Evolutionary conservation across 352 stramenopile species (phyloP), one percentile per base, ranked within the genome.

Genomic region (Hyaloperonospora arabidopsidis): DNA sequence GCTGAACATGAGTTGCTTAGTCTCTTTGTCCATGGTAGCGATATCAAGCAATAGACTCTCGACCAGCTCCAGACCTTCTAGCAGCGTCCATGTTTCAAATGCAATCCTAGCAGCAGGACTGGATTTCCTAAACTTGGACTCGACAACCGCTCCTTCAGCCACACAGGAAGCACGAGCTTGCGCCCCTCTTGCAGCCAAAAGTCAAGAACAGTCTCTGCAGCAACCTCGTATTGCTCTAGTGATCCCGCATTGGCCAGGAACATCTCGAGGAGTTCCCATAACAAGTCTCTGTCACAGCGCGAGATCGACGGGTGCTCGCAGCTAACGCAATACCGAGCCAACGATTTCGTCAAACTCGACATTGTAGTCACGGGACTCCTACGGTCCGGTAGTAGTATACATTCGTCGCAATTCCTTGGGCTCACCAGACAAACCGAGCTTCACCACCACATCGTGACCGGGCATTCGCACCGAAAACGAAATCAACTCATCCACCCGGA

Each of bases 401-500:
- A 50, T 63, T 86, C 74, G n/a, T 52, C 85, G 76, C 52, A 80
- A 61, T 22, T 74, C 70, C 2, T 64, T 61, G 0, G 59, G 48
- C 1, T 76, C 57, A 15, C 55, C 55, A 0, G 80, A 78, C 0
- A 87, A 61, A 2, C 77, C 78, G 51, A 87, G 86, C 38, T 89
- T 89, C 28, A 89, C 73, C 12, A 75, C 80, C 2, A 90, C 40
- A 13, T 88, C 71, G 19, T 73, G 74, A 0, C 80, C 80, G 0
- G n/a, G 63, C 45, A 58, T 89, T 76, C 1, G 74, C 83, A 11
- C 76, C 77, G 18, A 90, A 46, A 17, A 87, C 73, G 17, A 87
- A 28, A 47, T 90, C 88, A 57, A 87, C 61, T 88, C 80, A 45
- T 90, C 87, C 15, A 88, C 62, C 80, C 80, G 88, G 12, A 85